phyloP scores from a whole-genome alignment of 805 yeast genomes.

The Isabelozyma heimii region DNA sequence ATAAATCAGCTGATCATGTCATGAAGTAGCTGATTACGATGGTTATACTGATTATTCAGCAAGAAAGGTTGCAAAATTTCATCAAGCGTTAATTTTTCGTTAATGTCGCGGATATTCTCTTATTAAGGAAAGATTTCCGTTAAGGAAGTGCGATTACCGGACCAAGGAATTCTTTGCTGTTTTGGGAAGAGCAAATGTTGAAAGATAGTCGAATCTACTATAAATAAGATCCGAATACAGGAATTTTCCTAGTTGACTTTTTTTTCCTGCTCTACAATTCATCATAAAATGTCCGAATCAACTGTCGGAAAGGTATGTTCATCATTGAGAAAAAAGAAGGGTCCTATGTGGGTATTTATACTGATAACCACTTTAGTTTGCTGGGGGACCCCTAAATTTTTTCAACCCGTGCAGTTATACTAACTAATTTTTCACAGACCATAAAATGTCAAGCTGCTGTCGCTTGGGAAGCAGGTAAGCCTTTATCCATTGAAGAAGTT shows the following conservation, averaged over 20 bases:
- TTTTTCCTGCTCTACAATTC: background rate
- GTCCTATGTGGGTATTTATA: background rate
- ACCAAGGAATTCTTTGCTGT: background rate
- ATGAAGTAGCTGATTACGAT: too few species aligned
- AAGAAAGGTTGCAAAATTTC: background rate
- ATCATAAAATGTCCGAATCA: conserved; percentile 13
- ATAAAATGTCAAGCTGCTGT: conserved; percentile 94
- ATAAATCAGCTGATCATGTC: too few species aligned
- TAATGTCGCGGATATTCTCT: background rate
- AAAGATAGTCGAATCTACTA: background rate
- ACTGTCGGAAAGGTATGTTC: conserved; percentile 17
- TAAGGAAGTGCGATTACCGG: background rate
- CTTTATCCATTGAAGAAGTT: conserved; percentile 77
- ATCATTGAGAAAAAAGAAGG: background rate
- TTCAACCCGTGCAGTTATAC: conserved; percentile 9
- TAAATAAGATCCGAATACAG: background rate
- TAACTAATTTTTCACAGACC: conserved; percentile 31
- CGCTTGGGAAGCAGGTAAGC: conserved; percentile 93
- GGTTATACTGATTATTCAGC: background rate
- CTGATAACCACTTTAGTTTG: background rate
- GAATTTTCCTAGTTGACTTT: background rate
- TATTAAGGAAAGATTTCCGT: background rate
- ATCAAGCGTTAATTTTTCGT: background rate
- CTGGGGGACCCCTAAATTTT: background rate
- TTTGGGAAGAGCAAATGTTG: background rate